Evolutionary conservation across 1,284 basidiomycete genomes (phyloP).

Genomic region (Pascua guehoae): DNA sequence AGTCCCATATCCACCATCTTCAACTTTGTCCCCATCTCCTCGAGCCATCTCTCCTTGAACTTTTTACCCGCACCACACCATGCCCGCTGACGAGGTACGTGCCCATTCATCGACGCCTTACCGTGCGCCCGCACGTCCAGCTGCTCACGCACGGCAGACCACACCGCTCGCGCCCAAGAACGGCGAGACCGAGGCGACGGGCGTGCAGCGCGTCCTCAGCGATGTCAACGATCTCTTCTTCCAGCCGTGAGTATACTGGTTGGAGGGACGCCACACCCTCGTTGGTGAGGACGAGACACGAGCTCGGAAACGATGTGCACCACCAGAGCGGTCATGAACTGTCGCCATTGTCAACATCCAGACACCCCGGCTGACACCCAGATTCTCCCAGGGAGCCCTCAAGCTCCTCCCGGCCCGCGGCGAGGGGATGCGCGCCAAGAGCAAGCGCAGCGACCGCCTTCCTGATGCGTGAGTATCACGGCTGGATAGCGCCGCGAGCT

Average conservation of each 20-base stretch:
- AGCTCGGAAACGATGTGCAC: no score
- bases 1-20: no score
- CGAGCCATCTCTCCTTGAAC: neutral
- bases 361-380: slow-evolving; percentile 14
- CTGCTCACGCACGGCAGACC: slow-evolving; percentile 6
- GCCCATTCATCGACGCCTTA: neutral
- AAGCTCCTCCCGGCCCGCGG: slow-evolving; percentile 39
- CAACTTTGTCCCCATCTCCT: neutral
- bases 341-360: neutral
- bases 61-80: neutral
- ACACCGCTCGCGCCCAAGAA: slow-evolving; percentile 11
- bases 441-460: slow-evolving; percentile 44
- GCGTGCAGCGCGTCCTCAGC: slow-evolving; percentile 14
- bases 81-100: neutral
- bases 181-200: neutral
- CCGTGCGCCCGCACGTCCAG: neutral
- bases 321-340: neutral
- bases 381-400: slow-evolving; percentile 44
- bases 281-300: no score
- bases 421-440: slow-evolving; percentile 35
- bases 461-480: slow-evolving; percentile 38
- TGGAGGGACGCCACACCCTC: no score
- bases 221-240: slow-evolving; percentile 40
- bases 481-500: neutral
- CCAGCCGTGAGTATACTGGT: slow-evolving; percentile 33